Conservation (phyloP, 768 basidiomycete species). For the Mycena polygramma region DNA sequence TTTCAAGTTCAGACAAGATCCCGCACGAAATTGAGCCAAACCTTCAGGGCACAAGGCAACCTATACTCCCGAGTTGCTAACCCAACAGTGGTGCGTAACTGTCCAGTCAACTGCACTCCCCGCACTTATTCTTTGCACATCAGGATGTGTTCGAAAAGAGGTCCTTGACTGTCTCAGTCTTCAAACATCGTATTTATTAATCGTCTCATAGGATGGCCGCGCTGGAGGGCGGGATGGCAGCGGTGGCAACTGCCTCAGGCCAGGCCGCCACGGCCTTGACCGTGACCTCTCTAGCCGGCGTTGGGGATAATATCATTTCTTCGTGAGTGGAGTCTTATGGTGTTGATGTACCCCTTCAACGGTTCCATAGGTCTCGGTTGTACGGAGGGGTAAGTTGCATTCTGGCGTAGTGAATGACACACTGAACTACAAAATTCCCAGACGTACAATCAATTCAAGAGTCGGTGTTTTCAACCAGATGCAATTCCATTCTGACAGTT, state of each 20-base stretch:
- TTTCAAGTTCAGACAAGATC: neutral
- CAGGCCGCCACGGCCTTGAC: too few species aligned
- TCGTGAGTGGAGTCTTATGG: too few species aligned
- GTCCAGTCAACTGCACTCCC: conserved; percentile 68
- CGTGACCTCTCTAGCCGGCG: too few species aligned
- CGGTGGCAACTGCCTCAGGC: too few species aligned
- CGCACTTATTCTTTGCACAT: conserved; percentile 66
- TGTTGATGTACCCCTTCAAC: too few species aligned
- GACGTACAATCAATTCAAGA: conserved; percentile 79
- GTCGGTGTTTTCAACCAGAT: conserved; percentile 41
- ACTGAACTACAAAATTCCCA: conserved; percentile 36
- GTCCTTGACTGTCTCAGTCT: too few species aligned
- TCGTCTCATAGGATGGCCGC: too few species aligned
- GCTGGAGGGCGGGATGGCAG: too few species aligned
- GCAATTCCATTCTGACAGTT: neutral
- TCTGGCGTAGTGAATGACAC: neutral
- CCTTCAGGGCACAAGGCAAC: conserved; percentile 56
- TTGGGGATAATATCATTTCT: too few species aligned
- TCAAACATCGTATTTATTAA: too few species aligned
- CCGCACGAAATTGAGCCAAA: neutral
- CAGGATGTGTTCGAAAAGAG: conserved; percentile 54
- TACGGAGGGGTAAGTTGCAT: conserved; percentile 64
- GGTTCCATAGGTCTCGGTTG: conserved; percentile 56
- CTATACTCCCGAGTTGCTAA: conserved; percentile 70
- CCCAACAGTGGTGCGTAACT: conserved; percentile 63